Conservation (phyloP, 192 early-diverging fungal genomes). For the Endogone sp. region DNA sequence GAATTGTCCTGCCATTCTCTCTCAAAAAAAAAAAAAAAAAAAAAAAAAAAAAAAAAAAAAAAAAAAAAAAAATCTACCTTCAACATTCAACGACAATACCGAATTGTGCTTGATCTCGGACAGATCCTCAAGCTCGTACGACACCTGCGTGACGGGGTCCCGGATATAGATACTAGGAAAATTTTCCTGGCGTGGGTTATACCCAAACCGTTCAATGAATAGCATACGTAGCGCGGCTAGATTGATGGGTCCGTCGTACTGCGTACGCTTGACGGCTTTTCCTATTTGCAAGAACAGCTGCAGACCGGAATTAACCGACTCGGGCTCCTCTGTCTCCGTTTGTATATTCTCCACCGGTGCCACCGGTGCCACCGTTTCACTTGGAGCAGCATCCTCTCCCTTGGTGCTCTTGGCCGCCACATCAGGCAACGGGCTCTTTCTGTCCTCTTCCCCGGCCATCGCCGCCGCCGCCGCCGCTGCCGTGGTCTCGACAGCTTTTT, state of each 20-base stretch:
- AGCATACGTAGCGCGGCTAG: constrained; percentile 59
- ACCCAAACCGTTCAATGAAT: constrained; percentile 71
- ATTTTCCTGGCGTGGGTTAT: constrained; percentile 54
- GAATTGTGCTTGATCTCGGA: constrained; percentile 56
- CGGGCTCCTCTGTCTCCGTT: background rate
- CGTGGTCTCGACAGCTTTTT: too few relatives aligned
- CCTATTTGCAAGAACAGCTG: constrained; percentile 57
- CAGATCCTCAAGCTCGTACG: constrained; percentile 66
- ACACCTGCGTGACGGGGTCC: constrained; percentile 45
- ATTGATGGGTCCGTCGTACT: constrained; percentile 48
- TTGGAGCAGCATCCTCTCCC: too few relatives aligned
- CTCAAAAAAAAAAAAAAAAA: too few relatives aligned
- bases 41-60: constrained; percentile 4
- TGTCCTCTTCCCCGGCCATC: too few relatives aligned
- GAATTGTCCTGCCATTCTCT: constrained; percentile 1
- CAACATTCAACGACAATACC: constrained; percentile 44
- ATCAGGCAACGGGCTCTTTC: too few relatives aligned
- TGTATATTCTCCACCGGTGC: too few relatives aligned
- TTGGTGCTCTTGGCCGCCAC: too few relatives aligned
- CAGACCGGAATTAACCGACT: background rate
- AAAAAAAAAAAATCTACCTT: constrained; percentile 34
- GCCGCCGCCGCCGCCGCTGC: too few relatives aligned
- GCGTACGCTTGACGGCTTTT: constrained; percentile 56
- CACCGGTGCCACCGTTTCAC: too few relatives aligned
- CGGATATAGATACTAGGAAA: constrained; percentile 68